Evolutionary conservation across 2,329 filamentous ascomycete species (phyloP).

Genomic region (Ramichloridium luteum): DNA sequence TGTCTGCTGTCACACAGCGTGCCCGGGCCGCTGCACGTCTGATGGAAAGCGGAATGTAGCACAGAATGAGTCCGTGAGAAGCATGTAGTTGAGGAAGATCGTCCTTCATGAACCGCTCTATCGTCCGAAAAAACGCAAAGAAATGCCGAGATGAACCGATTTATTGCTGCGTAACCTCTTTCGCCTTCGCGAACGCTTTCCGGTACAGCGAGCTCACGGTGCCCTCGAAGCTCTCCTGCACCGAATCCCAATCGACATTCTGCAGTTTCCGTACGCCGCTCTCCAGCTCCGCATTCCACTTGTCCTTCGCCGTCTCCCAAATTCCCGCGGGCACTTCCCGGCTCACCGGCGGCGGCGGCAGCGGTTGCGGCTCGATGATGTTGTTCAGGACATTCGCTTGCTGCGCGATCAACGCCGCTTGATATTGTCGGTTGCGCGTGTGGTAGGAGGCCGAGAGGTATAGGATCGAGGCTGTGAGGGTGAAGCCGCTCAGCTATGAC

Average conservation of each 20-base stretch:
- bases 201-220: constrained; percentile 24
- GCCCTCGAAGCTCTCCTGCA: constrained; percentile 31
- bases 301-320: constrained; percentile 36
- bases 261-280: constrained; percentile 31
- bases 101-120: too few relatives aligned
- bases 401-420: constrained; percentile 35
- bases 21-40: too few relatives aligned
- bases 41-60: too few relatives aligned
- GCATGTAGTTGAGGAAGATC: too few relatives aligned
- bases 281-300: constrained; percentile 38
- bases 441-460: constrained; percentile 31
- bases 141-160: too few relatives aligned
- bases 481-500: constrained; percentile 38
- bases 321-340: constrained; percentile 31
- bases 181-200: constrained; percentile 18
- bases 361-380: constrained; percentile 32
- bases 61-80: too few relatives aligned
- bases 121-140: too few relatives aligned
- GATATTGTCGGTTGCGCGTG: constrained; percentile 34
- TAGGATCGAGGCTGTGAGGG: constrained; percentile 35
- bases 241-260: constrained; percentile 32
- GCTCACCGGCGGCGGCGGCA: constrained; percentile 26
- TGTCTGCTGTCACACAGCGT: too few relatives aligned
- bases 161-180: too few relatives aligned
- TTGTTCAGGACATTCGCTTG: constrained; percentile 32